Base-by-base conservation (phyloP, 176 grass and related monocot genomes). In the Alloteropsis semialata region DNA sequence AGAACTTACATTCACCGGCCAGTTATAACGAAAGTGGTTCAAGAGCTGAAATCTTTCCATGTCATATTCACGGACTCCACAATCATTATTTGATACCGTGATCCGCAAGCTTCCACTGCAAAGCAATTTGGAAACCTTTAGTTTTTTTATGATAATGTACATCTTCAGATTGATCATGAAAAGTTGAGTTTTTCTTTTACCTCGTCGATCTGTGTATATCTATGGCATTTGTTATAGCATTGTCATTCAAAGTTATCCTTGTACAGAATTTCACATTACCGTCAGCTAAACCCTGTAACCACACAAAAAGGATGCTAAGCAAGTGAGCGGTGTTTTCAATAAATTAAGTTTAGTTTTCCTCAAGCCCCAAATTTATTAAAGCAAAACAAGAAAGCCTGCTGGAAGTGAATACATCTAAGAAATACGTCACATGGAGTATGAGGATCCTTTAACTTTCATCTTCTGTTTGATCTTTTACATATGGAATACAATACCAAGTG, bases 151-250 rank as follows among this genome's bases (percentile, higher is more conserved):
- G 22, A 41, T 15, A 91, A 81, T 42, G 36, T 54, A 49, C 21
- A 89, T 48, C 30, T 65, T 81, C 69, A 81, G 46, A 71, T 1
- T 30, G 15, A 45, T 21, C 10, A 22, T 61, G 59, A 45, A 51
- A 70, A 56, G 54, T 68, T 7, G 25, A 73, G 39, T 37, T 3
- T 42, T 69, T 84, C n/a, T 44, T 61, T 89, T 89, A 97, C 94
- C 89, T 94, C 54, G 46, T 37, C 22, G 86, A 81, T 61, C 87
- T 90, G 83, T 94, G 89, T 80, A 97, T 94, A 60, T 97, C 95
- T 69, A 97, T 92, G 50, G 95, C 92, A 58, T 97, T 97, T 22
- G 92, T 97, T 69, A 94, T 97, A 72, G 95, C 92, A 89, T 97
- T 94, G 61, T 97, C 95, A 10, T 89, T 91, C 57, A 89, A 83